Conservation (phyloP, 176 grass and related monocot genomes). For the Oryza coarctata region DNA sequence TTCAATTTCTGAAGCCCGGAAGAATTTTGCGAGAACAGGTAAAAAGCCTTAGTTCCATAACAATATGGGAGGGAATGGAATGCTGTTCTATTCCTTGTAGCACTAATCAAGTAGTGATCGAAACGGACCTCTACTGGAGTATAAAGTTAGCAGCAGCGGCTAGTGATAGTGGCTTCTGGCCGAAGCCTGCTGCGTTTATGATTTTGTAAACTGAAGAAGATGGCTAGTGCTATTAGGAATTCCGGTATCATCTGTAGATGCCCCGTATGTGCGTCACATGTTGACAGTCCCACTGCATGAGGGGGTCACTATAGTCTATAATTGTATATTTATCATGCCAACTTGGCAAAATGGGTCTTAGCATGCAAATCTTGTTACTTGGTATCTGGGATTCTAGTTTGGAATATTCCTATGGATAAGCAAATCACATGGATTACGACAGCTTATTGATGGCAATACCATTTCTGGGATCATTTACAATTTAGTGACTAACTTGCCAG, state of each 20-base stretch:
- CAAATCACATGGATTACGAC: constrained; percentile 47
- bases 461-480: constrained; percentile 22
- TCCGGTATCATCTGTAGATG: constrained; percentile 38
- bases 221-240: constrained; percentile 29
- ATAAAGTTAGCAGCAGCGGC: constrained; percentile 35
- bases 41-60: constrained; percentile 10
- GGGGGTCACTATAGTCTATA: constrained; percentile 35
- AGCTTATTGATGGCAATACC: constrained; percentile 31
- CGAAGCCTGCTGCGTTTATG: constrained; percentile 40
- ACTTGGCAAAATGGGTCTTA: constrained; percentile 47
- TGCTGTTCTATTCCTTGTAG: constrained; percentile 43
- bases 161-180: constrained; percentile 42
- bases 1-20: background rate
- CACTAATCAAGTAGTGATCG: constrained; percentile 34
- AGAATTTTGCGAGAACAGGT: constrained; percentile 10
- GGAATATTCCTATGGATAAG: constrained; percentile 69
- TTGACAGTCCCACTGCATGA: constrained; percentile 49
- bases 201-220: constrained; percentile 19
- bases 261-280: constrained; percentile 20
- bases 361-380: constrained; percentile 28
- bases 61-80: constrained; percentile 19
- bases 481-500: background rate
- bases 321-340: constrained; percentile 37
- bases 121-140: constrained; percentile 28
- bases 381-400: constrained; percentile 55